phyloP scores from a whole-genome alignment of 768 basidiomycete genomes.

The Lyophyllum atratum region DNA sequence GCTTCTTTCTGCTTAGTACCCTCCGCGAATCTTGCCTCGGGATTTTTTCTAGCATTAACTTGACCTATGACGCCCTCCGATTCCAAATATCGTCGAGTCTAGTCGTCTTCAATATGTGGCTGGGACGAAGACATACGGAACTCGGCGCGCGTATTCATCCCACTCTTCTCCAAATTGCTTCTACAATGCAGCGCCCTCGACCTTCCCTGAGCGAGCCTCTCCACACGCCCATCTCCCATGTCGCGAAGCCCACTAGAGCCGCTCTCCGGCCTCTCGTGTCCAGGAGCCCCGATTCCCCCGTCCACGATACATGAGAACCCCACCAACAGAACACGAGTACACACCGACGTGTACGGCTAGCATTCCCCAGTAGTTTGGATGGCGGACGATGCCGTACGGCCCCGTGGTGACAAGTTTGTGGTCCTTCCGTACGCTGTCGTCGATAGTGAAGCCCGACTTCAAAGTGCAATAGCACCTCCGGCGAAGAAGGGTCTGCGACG shows the following conservation, averaged over 20 bases:
- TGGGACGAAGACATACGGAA: conserved; percentile 28
- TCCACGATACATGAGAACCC: conserved; percentile 31
- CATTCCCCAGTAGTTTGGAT: conserved; percentile 33
- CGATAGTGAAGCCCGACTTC: conserved; percentile 42
- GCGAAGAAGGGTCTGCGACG: conserved; percentile 22
- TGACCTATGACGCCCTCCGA: too few species aligned
- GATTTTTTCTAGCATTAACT: too few species aligned
- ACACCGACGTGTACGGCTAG: conserved; percentile 30
- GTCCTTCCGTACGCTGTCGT: conserved; percentile 31
- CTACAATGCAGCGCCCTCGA: conserved; percentile 29
- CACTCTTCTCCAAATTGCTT: conserved; percentile 30
- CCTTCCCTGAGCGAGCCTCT: conserved; percentile 17
- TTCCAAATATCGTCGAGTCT: conserved; percentile 19
- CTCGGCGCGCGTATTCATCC: conserved; percentile 24
- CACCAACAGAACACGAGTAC: conserved; percentile 30
- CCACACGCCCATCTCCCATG: conserved; percentile 10
- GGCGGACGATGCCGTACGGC: conserved; percentile 34
- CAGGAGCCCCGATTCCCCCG: conserved; percentile 30
- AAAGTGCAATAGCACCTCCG: conserved; percentile 34
- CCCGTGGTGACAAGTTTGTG: conserved; percentile 31
- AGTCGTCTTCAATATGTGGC: conserved; percentile 8
- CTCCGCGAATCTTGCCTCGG: too few species aligned
- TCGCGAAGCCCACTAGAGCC: conserved; percentile 9
- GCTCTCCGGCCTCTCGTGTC: conserved; percentile 24
- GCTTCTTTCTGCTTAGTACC: too few species aligned